These are phyloP conservation scores for Aureobasidium sp. DNA, from an alignment of 2,329 filamentous ascomycete genomes.

Conservation along the genomic window DNA sequence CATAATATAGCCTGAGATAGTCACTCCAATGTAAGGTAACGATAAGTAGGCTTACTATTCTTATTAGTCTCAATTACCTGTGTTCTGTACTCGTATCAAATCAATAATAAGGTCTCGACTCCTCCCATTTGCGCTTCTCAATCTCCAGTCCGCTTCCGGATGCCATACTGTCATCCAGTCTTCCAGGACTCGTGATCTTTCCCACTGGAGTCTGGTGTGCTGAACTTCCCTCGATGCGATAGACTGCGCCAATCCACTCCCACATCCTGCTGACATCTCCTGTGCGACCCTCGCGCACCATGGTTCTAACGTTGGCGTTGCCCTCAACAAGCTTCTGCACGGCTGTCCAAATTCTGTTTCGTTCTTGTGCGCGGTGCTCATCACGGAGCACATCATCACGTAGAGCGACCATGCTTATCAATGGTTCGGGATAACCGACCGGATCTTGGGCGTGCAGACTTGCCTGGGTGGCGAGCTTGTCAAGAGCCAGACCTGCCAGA, in stretches of 20 bases:
- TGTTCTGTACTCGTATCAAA: too few species aligned
- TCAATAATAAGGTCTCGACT: slow-evolving; percentile 40
- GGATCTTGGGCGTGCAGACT: slow-evolving; percentile 61
- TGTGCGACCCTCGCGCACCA: slow-evolving; percentile 53
- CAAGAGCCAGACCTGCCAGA: slow-evolving; percentile 75
- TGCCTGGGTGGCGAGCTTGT: slow-evolving; percentile 75
- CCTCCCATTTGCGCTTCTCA: slow-evolving; percentile 38
- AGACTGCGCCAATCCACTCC: slow-evolving; percentile 59
- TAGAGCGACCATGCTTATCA: slow-evolving; percentile 79
- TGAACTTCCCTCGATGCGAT: slow-evolving; percentile 22
- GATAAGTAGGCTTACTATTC: too few species aligned
- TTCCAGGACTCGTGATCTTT: slow-evolving; percentile 14
- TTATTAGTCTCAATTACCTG: too few species aligned
- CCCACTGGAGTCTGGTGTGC: slow-evolving; percentile 22
- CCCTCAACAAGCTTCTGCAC: slow-evolving; percentile 81
- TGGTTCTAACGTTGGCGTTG: slow-evolving; percentile 84
- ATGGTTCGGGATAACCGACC: slow-evolving; percentile 60
- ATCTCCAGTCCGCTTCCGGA: slow-evolving; percentile 25
- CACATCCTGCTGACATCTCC: slow-evolving; percentile 54
- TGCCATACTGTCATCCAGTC: slow-evolving; percentile 16
- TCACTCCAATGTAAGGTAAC: too few species aligned
- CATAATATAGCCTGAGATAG: too few species aligned
- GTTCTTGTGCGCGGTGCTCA: slow-evolving; percentile 66
- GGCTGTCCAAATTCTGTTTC: slow-evolving; percentile 75
- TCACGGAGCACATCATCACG: slow-evolving; percentile 82